Base-by-base conservation (phyloP, 768 basidiomycete genomes). In the Termitomyces eurrhizus region DNA sequence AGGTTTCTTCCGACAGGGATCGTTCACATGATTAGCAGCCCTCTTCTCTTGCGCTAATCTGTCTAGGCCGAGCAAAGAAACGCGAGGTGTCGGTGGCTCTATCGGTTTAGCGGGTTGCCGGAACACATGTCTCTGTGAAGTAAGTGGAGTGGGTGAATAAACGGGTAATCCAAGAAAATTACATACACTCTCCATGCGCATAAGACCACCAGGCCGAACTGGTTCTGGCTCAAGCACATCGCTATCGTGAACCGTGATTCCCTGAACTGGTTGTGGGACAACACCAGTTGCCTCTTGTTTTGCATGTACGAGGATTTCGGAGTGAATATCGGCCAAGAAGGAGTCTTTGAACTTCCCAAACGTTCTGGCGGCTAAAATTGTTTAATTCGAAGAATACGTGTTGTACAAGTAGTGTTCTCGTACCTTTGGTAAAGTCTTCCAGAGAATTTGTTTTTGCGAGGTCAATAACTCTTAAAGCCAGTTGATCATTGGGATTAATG, bases 331-430 rank as follows among this genome's bases (percentile, higher is more conserved):
- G 45, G 83, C 77, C 56, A 95, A 78, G 68, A 92, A 90, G 39
- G 86, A 83, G 68, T 86, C 84, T 69, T 88, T 81, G 69, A 95
- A 95, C 78, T 91, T 91, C 71, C 92, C 93, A 76, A 97, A 95
- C 36, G 87, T 77, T 63, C 80, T 83, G 37, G 90, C 89, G 65
- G 92, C 92, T 88, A 65, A 63, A 26, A 48, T 37, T 14, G 41
- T 57, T 62, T 46, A 56, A 62, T 46, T 21, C 33, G 21, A 14
- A 45, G 21, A 14, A 45, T 44, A 57, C n/a, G 24, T 52, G 26
- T 18, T 45, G 57, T 58, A 56, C 56, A 63, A 44, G 11, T 37
- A 21, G 21, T 9, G 56, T 57, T 18, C 18, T 68, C 78, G 50
- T 60, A 91, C 91, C 90, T 74, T 80, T 79, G 50, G 85, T 81